Base-by-base conservation (phyloP, 2,329 filamentous ascomycete genomes). In the Penicillium concentricum region DNA sequence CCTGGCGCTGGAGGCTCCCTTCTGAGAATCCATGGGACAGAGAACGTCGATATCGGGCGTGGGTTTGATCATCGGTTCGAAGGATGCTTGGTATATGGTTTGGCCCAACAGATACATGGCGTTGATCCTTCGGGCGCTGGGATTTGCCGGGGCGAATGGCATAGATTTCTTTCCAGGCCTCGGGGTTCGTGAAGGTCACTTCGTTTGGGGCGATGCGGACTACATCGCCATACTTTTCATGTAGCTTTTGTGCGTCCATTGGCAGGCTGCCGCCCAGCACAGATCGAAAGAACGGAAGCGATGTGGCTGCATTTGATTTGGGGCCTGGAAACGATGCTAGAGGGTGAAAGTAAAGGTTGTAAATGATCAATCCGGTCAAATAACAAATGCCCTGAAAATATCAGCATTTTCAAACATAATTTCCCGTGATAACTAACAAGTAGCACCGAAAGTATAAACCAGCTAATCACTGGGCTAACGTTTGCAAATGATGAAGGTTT, bases 21-120 rank as follows among this genome's bases (percentile, higher is more conserved):
- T 76, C 73, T 0, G 74, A 76, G 55, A 79, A 79, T 0, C 73
- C 75, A 53, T 72, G 71, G 5, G 67, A 52, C 9, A 79, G 54
- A 2, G 68, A 50, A 0, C 63, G 59, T 22, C 75, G 69, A 37
- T 59, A 55, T 3, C 67, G 66, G 12, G 51, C 42, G 42, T 73
- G 70, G 13, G 70, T 58, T n/a, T n/a, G 30, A 18, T 52, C 48
- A 15, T 62, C 57, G 18, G 63, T 35, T 15, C 43, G 51, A 32
- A 63, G 49, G 8, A 66, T 64, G 22, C 61, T 54, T 5, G 20
- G 43, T 2, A 34, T 15, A 4, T 32, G 26, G 7, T 45, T 45
- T 20, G 43, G 16, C 10, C 43, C 43, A 4, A 45, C n/a, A 4
- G 43, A 45, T 8, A 15, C 7, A 37, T 20, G 34, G 39, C 51